Evolutionary conservation across 495 filamentous ascomycete species (phyloP).

Genomic region (Cryomyces antarcticus): DNA sequence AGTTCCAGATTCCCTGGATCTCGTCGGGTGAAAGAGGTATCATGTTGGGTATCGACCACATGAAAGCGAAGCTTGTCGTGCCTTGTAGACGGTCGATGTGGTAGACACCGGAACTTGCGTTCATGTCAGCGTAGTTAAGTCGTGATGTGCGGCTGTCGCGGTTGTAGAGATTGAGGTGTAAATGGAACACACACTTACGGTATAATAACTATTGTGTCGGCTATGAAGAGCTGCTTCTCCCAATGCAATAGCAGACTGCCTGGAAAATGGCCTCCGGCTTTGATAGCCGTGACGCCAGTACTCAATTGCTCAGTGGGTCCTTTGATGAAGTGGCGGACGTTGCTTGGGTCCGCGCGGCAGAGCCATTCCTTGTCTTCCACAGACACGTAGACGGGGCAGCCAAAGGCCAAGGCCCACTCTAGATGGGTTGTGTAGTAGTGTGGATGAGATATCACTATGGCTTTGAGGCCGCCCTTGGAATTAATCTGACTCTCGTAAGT

Average conservation of each 20-base stretch:
- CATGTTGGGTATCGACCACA: slow-evolving; percentile 68
- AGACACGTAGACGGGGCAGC: slow-evolving; percentile 41
- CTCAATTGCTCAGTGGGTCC: slow-evolving; percentile 18
- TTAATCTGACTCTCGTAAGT: slow-evolving; percentile 9
- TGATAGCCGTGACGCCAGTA: slow-evolving; percentile 37
- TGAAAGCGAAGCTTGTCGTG: slow-evolving; percentile 46
- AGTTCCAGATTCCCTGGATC: slow-evolving; percentile 30
- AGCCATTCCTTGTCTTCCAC: slow-evolving; percentile 44
- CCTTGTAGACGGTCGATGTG: slow-evolving; percentile 28
- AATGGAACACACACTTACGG: slow-evolving; percentile 24
- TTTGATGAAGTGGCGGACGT: slow-evolving; percentile 24
- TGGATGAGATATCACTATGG: slow-evolving; percentile 60
- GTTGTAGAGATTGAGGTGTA: neutral
- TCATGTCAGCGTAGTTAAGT: slow-evolving; percentile 1
- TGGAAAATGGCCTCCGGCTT: slow-evolving; percentile 55
- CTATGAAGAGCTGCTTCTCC: slow-evolving; percentile 38
- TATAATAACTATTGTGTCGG: slow-evolving; percentile 49
- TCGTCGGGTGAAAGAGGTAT: slow-evolving; percentile 44
- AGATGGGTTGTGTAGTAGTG: slow-evolving; percentile 57
- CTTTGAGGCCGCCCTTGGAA: slow-evolving; percentile 36
- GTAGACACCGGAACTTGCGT: slow-evolving; percentile 14
- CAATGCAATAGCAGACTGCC: slow-evolving; percentile 44
- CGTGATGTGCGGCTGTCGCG: neutral
- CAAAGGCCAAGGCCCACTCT: slow-evolving; percentile 42
- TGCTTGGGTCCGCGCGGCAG: slow-evolving; percentile 17